Evolutionary conservation across 2,329 filamentous ascomycete species (phyloP), one percentile per base, ranked within the genome.

Genomic region (Falciphora oryzae): DNA sequence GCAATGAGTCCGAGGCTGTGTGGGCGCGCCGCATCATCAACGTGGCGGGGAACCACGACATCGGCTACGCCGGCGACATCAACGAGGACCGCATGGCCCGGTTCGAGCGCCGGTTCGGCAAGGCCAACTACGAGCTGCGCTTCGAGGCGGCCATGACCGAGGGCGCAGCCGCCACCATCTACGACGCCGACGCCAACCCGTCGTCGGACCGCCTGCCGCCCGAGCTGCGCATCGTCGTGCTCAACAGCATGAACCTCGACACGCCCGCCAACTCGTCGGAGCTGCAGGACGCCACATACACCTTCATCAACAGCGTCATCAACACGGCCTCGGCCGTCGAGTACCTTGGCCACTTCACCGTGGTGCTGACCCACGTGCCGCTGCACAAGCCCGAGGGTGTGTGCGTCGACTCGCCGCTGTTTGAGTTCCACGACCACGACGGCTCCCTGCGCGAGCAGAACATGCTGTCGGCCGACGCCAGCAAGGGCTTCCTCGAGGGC

Each of bases 191-290:
- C 11, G 75, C 69, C 18, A 82, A 84, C 63, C 77, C 79, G 1
- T 73, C 76, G 1, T 83, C 82, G 7, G 75, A 77, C 59, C 82
- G 79, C 53, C 72, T 87, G 0, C 68, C 77, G 0, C 90, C 93
- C 1, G 88, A 92, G 67, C 79, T 99, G 59, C 89, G 94, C 69
- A 81, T 99, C 65, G 80, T 98, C 35, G 85, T 96, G 50, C 82
- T 99, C 68, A 99, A 99, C 76, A 89, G 92, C 64, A 92, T 99
- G 85, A 96, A 96, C 71, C 85, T 99, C 53, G 95, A 99, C 75
- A 90, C 88, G 0, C 95, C 95, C 0, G 92, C 90, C 5, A 80
- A 85, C 56, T 84, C 86, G 25, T 71, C 79, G 4, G 80, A 84
- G 3, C 81, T 97, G 3, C 92, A 96, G 73, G 82, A 88, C 66